Percentiles rank a stretch among this genome's conserved stretches.
Evolutionary conservation across 108 stramenopile species (phyloP).

Genomic region (Schizochytrium sp.): DNA sequence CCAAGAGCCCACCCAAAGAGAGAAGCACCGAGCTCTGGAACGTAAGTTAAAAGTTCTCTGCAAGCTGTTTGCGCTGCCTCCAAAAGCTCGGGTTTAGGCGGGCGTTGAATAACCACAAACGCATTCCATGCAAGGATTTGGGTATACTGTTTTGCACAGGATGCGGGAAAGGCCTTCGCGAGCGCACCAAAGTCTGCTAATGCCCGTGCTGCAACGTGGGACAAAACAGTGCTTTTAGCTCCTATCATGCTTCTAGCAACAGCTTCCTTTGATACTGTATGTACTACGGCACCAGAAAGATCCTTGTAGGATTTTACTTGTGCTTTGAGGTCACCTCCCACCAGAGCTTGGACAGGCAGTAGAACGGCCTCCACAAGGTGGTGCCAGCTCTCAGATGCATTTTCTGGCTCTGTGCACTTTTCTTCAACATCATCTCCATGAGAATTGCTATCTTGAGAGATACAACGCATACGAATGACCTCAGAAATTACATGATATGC

Average conservation of each 20-base stretch:
- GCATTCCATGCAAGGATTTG: conserved; percentile 17
- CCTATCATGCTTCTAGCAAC: background rate
- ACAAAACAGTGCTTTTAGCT: background rate
- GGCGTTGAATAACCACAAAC: background rate
- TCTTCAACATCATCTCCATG: background rate
- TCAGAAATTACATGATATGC: conserved; percentile 3
- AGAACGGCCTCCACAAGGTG: background rate
- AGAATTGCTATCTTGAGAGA: background rate
- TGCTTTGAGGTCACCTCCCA: background rate
- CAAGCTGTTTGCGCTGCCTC: background rate
- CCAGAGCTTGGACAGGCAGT: background rate
- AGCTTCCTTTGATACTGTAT: background rate
- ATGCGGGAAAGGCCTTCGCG: background rate
- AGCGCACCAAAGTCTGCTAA: background rate
- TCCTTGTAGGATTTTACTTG: too few species aligned
- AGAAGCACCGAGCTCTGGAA: background rate
- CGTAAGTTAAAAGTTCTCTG: background rate
- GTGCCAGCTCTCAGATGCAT: background rate
- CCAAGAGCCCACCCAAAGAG: background rate
- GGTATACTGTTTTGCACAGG: background rate
- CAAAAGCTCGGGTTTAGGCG: background rate
- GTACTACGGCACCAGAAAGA: background rate
- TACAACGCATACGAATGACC: background rate
- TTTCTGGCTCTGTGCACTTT: too few species aligned
- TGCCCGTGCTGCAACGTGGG: background rate